These are phyloP conservation scores for Aphanocladium album DNA, from an alignment of 2,329 filamentous ascomycete species.

Conservation along the genomic window DNA sequence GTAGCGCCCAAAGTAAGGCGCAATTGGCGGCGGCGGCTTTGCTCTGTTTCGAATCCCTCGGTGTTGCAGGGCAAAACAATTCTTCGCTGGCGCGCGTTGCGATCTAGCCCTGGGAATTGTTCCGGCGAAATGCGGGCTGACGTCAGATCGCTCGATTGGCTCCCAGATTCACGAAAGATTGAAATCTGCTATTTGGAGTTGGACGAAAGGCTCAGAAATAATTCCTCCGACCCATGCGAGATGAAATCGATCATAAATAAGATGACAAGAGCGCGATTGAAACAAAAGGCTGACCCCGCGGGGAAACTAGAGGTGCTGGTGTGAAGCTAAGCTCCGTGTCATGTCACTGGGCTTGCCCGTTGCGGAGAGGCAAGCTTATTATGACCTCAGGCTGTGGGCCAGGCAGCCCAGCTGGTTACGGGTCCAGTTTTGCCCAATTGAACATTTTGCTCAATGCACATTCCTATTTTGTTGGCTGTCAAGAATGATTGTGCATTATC, in stretches of 20 bases:
- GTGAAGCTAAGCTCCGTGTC: background rate
- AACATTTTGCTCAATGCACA: background rate
- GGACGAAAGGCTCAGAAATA: background rate
- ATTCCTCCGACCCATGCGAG: background rate
- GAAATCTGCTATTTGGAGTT: background rate
- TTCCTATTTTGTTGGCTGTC: background rate
- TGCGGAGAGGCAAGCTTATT: background rate
- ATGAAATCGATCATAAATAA: background rate
- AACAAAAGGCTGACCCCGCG: background rate
- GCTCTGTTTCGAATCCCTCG: background rate
- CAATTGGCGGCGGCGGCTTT: background rate
- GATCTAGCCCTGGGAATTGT: background rate
- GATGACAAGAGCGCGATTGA: background rate
- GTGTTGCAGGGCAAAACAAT: background rate
- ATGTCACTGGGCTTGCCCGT: background rate
- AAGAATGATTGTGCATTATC: background rate
- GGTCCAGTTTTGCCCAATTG: background rate
- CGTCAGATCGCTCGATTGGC: slow-evolving; percentile 1
- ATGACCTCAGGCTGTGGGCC: background rate
- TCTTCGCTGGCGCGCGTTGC: background rate
- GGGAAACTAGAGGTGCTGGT: background rate
- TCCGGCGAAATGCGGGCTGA: background rate
- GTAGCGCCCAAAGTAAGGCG: background rate
- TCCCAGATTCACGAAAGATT: background rate
- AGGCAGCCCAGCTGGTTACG: background rate